phyloP scores from a whole-genome alignment of 805 yeast genomes.

The Isabelozyma gotoi region DNA sequence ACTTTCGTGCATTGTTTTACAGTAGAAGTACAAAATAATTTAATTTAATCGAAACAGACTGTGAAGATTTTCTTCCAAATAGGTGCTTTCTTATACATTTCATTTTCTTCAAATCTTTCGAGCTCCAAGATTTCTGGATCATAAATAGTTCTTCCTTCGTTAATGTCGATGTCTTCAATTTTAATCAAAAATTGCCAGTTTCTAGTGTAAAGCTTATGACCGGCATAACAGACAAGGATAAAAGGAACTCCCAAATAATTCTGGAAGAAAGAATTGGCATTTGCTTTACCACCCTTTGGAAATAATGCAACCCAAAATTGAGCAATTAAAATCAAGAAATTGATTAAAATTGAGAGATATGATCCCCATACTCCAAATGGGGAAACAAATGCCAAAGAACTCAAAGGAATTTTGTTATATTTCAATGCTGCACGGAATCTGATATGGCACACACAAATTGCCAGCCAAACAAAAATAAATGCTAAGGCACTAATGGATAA shows the following conservation, averaged over 20 bases:
- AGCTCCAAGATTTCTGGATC: constrained; percentile 53
- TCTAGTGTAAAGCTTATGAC: constrained; percentile 47
- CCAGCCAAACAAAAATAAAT: constrained; percentile 24
- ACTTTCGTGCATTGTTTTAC: too few relatives aligned
- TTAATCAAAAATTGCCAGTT: constrained; percentile 37
- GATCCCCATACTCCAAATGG: constrained; percentile 27
- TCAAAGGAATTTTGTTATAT: constrained; percentile 18
- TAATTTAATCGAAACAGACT: background rate
- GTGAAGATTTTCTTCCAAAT: constrained; percentile 5
- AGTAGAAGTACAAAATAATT: background rate
- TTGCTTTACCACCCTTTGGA: constrained; percentile 45
- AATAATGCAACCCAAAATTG: constrained; percentile 29
- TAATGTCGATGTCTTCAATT: constrained; percentile 56
- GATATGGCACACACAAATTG: constrained; percentile 25
- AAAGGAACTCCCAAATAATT: constrained; percentile 51
- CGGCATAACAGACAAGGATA: constrained; percentile 44
- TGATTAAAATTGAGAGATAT: constrained; percentile 19
- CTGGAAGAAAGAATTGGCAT: constrained; percentile 49
- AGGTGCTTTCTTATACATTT: constrained; percentile 8
- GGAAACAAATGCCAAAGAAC: constrained; percentile 22
- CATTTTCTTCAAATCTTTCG: constrained; percentile 48
- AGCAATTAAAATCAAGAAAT: constrained; percentile 20
- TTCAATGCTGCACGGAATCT: constrained; percentile 29
- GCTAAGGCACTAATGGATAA: constrained; percentile 27
- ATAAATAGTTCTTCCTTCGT: constrained; percentile 58